A percentile compares a stretch with the other conserved stretches of the same genome.
These are phyloP conservation scores for Fraxinus velutina DNA, from an alignment of 305 asterid genomes.

Conservation along the genomic window DNA sequence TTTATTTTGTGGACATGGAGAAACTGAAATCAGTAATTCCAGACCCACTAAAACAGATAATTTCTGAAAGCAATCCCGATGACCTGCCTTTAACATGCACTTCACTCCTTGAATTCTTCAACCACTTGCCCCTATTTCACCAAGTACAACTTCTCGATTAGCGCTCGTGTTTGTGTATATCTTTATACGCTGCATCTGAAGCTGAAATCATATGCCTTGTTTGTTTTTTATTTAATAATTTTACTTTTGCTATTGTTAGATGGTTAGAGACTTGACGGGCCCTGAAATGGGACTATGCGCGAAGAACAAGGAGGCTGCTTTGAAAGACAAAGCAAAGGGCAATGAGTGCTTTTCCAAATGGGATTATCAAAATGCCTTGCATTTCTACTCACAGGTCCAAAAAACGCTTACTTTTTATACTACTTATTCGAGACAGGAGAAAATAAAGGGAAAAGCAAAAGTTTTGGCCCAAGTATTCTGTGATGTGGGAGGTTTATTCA, in stretches of 20 bases:
- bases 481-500: not conserved
- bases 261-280: constrained; percentile 74
- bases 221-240: constrained; percentile 8
- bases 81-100: constrained; percentile 58
- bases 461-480: not conserved
- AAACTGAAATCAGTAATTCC: constrained; percentile 69
- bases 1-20: constrained; percentile 45
- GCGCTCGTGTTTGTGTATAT: not conserved
- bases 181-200: not conserved
- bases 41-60: constrained; percentile 41
- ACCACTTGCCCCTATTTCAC: constrained; percentile 57
- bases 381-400: constrained; percentile 68
- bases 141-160: constrained; percentile 38
- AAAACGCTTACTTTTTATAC: not conserved
- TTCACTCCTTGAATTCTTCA: constrained; percentile 59
- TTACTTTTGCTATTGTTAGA: constrained; percentile 31
- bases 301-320: constrained; percentile 64
- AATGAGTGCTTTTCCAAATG: constrained; percentile 65
- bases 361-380: constrained; percentile 59
- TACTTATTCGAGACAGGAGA: not conserved
- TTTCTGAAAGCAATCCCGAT: constrained; percentile 39
- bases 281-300: constrained; percentile 56
- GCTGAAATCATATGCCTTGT: not conserved
- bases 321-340: constrained; percentile 66
- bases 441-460: not conserved